Conservation (phyloP, 768 basidiomycete species). For the Cystobasidium onofrii region DNA sequence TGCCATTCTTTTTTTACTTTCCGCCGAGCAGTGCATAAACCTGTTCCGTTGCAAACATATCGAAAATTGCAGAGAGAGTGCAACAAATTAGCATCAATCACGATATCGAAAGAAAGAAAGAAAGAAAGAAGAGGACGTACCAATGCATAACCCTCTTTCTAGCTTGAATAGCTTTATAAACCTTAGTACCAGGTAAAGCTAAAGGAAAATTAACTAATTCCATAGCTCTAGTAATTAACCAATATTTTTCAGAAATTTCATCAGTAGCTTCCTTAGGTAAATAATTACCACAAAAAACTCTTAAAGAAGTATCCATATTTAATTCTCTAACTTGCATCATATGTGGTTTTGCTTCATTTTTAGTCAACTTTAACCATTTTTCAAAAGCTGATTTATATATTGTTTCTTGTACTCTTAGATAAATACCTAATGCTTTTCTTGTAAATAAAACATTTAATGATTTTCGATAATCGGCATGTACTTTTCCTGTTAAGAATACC, state of each 20-base stretch:
- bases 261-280: conserved; percentile 67
- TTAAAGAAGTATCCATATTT: conserved; percentile 95
- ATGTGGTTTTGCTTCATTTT: conserved; percentile 50
- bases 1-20: conserved; percentile 73
- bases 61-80: too few relatives aligned
- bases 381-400: conserved; percentile 69
- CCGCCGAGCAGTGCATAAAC: conserved; percentile 62
- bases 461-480: conserved; percentile 85
- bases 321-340: conserved; percentile 88
- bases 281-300: conserved; percentile 88
- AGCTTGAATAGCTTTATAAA: conserved; percentile 85
- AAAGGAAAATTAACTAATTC: conserved; percentile 99
- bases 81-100: too few relatives aligned
- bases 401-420: conserved; percentile 70
- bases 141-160: conserved; percentile 75
- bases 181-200: conserved; percentile 88
- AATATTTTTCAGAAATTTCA: conserved; percentile 88
- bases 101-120: conserved; percentile 43
- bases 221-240: conserved; percentile 86
- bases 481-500: conserved; percentile 96
- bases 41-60: too few relatives aligned
- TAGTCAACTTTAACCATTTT: conserved; percentile 59
- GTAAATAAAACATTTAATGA: conserved; percentile 87
- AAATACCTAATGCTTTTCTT: conserved; percentile 80
- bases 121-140: conserved; percentile 38